phyloP scores from a whole-genome alignment of 2,329 filamentous ascomycete genomes.

The Cadophora luteo-olivacea region DNA sequence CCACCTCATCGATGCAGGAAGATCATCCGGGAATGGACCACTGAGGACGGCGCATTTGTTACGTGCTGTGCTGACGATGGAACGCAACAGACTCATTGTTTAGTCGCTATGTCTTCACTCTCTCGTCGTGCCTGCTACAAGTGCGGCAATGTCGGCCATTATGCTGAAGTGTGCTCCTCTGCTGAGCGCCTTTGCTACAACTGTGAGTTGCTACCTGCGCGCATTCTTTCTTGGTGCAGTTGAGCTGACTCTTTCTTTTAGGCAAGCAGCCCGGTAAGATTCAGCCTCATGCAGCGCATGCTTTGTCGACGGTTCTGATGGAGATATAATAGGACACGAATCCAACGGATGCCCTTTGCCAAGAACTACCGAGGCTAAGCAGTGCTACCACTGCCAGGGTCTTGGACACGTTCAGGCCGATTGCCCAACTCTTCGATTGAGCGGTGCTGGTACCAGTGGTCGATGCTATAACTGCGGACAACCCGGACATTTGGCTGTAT shows the following conservation, averaged over 20 bases:
- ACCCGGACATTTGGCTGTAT: slow-evolving; percentile 87
- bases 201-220: slow-evolving; percentile 65
- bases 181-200: slow-evolving; percentile 99
- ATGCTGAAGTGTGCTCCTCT: slow-evolving; percentile 92
- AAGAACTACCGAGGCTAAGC: slow-evolving; percentile 97
- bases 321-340: slow-evolving; percentile 73
- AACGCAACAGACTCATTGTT: slow-evolving; percentile 43
- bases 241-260: slow-evolving; percentile 43
- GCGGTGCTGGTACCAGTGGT: slow-evolving; percentile 79
- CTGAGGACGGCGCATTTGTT: slow-evolving; percentile 44
- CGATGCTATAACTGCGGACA: slow-evolving; percentile 98
- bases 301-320: slow-evolving; percentile 29
- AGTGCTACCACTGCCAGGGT: slow-evolving; percentile 99
- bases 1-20: slow-evolving; percentile 46
- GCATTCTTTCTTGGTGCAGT: slow-evolving; percentile 10
- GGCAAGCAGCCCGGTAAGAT: slow-evolving; percentile 79
- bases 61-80: slow-evolving; percentile 48
- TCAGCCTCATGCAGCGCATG: slow-evolving; percentile 26
- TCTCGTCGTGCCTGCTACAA: slow-evolving; percentile 78
- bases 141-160: slow-evolving; percentile 83
- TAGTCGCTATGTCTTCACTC: slow-evolving; percentile 72
- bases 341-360: slow-evolving; percentile 97
- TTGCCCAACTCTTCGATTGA: slow-evolving; percentile 94
- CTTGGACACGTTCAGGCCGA: slow-evolving; percentile 98
- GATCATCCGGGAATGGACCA: slow-evolving; percentile 43